phyloP scores from a whole-genome alignment of 257 asterid species.

The Plantago major region DNA sequence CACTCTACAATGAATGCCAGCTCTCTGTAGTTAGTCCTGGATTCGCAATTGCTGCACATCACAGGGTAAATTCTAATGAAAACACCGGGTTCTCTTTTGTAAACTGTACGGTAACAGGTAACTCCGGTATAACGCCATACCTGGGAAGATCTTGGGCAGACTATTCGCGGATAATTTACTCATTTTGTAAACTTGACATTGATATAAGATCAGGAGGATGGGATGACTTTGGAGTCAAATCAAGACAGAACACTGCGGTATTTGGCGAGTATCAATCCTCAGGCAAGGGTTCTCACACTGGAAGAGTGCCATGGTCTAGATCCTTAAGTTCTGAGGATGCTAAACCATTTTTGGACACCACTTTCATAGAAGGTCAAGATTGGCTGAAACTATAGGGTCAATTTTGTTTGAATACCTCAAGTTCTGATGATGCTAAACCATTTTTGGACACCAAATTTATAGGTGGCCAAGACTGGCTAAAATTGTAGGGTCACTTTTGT shows the following conservation, averaged over 20 bases:
- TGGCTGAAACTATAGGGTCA: constrained; percentile 42
- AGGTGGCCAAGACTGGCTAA: constrained; percentile 51
- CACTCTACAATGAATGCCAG: constrained; percentile 56
- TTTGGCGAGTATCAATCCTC: constrained; percentile 53
- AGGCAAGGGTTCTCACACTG: constrained; percentile 54
- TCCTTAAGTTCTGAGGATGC: constrained; percentile 32
- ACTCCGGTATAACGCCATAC: constrained; percentile 34
- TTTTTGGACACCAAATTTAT: constrained; percentile 34
- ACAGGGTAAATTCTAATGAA: constrained; percentile 34
- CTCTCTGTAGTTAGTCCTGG: constrained; percentile 35
- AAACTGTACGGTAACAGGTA: constrained; percentile 30
- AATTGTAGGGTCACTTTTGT: constrained; percentile 15
- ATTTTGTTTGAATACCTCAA: background rate
- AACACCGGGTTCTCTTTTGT: constrained; percentile 62
- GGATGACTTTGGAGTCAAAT: constrained; percentile 38
- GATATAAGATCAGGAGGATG: constrained; percentile 52
- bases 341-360: constrained; percentile 25
- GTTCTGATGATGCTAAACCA: constrained; percentile 28
- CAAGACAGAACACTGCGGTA: constrained; percentile 34
- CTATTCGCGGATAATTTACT: constrained; percentile 43
- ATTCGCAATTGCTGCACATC: constrained; percentile 58
- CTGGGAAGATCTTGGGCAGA: constrained; percentile 85
- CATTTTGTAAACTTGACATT: constrained; percentile 33
- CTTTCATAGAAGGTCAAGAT: constrained; percentile 36
- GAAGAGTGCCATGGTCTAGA: constrained; percentile 56